phyloP scores from a whole-genome alignment of 2,329 filamentous ascomycete species.

The Thielaviopsis cerberus region DNA sequence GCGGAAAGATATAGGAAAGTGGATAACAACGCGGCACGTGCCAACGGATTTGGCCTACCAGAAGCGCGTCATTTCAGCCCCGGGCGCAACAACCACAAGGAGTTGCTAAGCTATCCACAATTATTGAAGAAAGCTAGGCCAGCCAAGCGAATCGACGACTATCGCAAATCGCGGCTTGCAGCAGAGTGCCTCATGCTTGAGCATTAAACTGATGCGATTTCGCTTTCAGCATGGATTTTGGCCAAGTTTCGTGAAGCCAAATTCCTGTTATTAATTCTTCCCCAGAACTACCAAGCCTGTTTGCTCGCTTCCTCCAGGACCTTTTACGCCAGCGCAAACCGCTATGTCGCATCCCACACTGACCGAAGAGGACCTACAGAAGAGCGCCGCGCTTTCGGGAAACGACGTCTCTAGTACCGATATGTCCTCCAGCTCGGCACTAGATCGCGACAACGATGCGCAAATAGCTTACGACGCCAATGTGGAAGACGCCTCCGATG shows the following conservation, averaged over 20 bases:
- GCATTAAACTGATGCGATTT: neutral
- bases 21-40: slow-evolving; percentile 9
- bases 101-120: neutral
- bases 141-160: neutral
- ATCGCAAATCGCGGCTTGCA: neutral
- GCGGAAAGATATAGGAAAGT: slow-evolving; percentile 3
- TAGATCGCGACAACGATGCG: slow-evolving; percentile 15
- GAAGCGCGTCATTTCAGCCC: neutral
- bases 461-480: slow-evolving; percentile 12
- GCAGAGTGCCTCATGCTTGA: neutral
- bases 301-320: neutral
- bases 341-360: slow-evolving; percentile 9
- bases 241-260: neutral
- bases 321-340: neutral
- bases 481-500: slow-evolving; percentile 19
- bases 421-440: slow-evolving; percentile 12
- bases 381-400: slow-evolving; percentile 34
- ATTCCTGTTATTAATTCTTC: neutral
- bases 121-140: neutral
- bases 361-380: slow-evolving; percentile 39
- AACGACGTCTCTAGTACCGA: slow-evolving; percentile 18
- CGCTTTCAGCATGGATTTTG: neutral
- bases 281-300: neutral
- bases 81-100: neutral
- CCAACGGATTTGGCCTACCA: neutral